Conservation (phyloP, 208 protist genomes). For the Tritrichomonas musculus region DNA sequence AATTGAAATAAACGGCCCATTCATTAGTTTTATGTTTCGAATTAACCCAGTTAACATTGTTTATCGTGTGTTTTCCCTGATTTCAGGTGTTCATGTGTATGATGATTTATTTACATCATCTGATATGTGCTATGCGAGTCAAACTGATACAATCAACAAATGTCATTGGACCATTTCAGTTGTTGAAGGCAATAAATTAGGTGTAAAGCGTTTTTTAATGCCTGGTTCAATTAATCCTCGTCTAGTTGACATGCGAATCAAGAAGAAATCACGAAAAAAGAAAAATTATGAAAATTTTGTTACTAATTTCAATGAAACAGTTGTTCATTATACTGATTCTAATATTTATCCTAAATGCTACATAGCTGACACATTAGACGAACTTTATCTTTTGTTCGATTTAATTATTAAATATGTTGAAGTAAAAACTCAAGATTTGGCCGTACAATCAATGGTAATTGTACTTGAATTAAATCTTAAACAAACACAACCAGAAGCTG, state of each 20-base stretch:
- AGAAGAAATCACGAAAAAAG: background rate
- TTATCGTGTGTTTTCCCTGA: slow-evolving; percentile 10
- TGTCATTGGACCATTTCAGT: background rate
- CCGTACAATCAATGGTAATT: background rate
- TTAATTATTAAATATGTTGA: too few species aligned
- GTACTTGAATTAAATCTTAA: background rate
- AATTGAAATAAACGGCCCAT: background rate
- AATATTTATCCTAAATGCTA: background rate
- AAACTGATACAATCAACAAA: background rate
- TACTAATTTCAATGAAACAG: background rate
- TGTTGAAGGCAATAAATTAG: background rate
- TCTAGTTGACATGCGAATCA: background rate
- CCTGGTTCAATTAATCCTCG: background rate
- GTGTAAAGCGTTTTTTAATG: background rate
- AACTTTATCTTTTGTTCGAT: background rate
- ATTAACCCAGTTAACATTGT: background rate
- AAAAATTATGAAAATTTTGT: background rate
- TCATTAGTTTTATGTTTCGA: background rate
- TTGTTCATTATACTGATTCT: background rate
- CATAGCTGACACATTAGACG: background rate
- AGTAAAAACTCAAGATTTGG: too few species aligned
- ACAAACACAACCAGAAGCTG: background rate
- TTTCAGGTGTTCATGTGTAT: background rate
- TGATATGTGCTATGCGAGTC: background rate
- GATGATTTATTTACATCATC: background rate